Evolutionary conservation across 139 green algal genomes (phyloP), one percentile per base, ranked within the genome.

Genomic region (Trebouxia sp.): DNA sequence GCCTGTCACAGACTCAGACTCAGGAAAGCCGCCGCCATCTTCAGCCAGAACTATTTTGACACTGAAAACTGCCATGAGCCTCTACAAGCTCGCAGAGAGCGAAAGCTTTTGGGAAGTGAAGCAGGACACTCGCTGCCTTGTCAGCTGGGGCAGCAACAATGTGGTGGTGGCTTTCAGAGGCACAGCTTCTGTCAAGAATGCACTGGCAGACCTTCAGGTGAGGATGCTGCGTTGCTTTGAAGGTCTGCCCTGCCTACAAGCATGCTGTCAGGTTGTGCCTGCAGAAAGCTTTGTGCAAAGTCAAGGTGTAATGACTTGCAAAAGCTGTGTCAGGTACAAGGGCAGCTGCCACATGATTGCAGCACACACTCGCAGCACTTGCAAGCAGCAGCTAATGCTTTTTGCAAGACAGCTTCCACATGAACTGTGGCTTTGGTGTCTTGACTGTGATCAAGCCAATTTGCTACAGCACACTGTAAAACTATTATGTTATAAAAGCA

Each of bases 121-220:
- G 1, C 66, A 75, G 38, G 80, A 84, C 80, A 84, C 72, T 5
- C 79, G 80, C 53, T 42, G 43, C 35, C 42, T 84, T 11, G 42
- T 84, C 30, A 65, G n/a, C 42, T 80, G 72, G 53, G 65, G 56
- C 72, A 6, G 20, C 6, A 17, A 39, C 30, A 20, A 28, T 41
- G 65, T 80, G 8, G 80, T 84, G 22, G 41, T 84, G 72, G 51
- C 72, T 4, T 84, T 84, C 72, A 30, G 72, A n/a, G 80, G 80
- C 6, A 84, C 80, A 10, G 55, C 72, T 0, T 81, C 72, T n/a
- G 24, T 76, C 1, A 37, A 41, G 3, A 80, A 76, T 70, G 72
- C 56, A 42, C 43, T 65, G 5, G 72, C 80, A 56, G 80, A 84
- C 35, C 17, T 84, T 20, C 72, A 80, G 80, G 80, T 84, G 24